Evolutionary conservation across 305 asterid genomes (phyloP), one percentile per base, ranked within the genome.

Genomic region (Plantago lanceolata): DNA sequence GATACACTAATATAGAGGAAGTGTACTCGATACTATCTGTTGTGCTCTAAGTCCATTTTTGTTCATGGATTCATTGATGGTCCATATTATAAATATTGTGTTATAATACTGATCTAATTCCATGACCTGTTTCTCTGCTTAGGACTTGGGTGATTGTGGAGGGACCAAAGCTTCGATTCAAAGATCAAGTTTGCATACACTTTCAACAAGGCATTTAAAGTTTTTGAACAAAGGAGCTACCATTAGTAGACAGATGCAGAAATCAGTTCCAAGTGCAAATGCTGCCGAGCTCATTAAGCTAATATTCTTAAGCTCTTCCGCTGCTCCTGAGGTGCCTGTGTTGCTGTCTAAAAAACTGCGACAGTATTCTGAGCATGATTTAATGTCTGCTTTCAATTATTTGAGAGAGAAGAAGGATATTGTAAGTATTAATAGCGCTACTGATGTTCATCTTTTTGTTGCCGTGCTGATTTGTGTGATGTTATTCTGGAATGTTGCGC

Each of bases 361-460:
- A 57, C 96, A 82, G 62, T 93, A 93, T 76, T 89, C 99, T 49
- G 96, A 93, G 84, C 96, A 87, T 63, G 99, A 93, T 79, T 97
- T 93, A 55, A 85, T 79, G 83, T 83, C 97, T 66, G 96, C 99
- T 73, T 93, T 93, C 75, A 87, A 81, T 82, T 93, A 81, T 74
- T 82, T 93, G 66, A 84, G 96, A 70, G 99, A 89, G 72, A 87
- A 80, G 77, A 93, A 82, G 70, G 79, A 87, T 52, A 83, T 89
- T 95, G 98, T 93, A 78, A 75, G 70, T 66, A 60, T 70, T 55
- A 68, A 61, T 71, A 61, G 62, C 65, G 18, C 63, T 59, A 33
- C 50, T 68, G 64, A 15, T 52, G 33, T 68, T 45, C 28, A 57
- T 45, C 24, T 53, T 66, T 24, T 49, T 64, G 43, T 51, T 53